Conservation (phyloP, 148 eudicot species). For the Camellia sinensis region DNA sequence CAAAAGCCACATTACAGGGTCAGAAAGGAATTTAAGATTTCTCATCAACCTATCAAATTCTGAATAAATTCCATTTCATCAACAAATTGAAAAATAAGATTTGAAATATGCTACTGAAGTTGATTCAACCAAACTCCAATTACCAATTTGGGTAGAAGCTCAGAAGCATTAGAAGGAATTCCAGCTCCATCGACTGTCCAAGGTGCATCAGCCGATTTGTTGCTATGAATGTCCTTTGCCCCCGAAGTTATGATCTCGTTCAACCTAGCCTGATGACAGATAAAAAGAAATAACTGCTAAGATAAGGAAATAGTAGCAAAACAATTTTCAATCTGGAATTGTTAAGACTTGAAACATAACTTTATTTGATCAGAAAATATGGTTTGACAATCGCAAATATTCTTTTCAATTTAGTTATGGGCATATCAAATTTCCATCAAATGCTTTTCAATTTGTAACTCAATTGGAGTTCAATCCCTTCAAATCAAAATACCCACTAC, state of each 20-base stretch:
- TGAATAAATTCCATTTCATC: neutral
- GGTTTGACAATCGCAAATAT: too few species aligned
- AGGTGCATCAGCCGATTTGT: conserved; percentile 53
- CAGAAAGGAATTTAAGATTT: neutral
- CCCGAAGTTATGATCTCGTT: conserved; percentile 82
- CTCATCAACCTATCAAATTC: too few species aligned
- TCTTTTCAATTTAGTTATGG: too few species aligned
- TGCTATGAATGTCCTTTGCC: conserved; percentile 31
- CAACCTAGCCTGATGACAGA: conserved; percentile 62
- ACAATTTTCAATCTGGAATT: neutral
- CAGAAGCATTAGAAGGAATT: conserved; percentile 76
- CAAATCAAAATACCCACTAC: too few species aligned
- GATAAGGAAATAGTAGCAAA: neutral
- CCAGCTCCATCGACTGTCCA: conserved; percentile 99
- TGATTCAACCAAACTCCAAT: conserved; percentile 6
- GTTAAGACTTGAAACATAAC: neutral
- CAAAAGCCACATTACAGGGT: neutral
- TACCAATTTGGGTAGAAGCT: conserved; percentile 80
- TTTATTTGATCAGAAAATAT: neutral
- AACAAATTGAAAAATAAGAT: neutral
- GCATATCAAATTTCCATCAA: too few species aligned
- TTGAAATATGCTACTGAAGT: neutral
- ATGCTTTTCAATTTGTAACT: too few species aligned
- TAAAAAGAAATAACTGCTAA: conserved; percentile 2
- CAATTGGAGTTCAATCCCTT: too few species aligned